phyloP scores from a whole-genome alignment of 2,329 filamentous ascomycete species.

The Aspergillus ustus region DNA sequence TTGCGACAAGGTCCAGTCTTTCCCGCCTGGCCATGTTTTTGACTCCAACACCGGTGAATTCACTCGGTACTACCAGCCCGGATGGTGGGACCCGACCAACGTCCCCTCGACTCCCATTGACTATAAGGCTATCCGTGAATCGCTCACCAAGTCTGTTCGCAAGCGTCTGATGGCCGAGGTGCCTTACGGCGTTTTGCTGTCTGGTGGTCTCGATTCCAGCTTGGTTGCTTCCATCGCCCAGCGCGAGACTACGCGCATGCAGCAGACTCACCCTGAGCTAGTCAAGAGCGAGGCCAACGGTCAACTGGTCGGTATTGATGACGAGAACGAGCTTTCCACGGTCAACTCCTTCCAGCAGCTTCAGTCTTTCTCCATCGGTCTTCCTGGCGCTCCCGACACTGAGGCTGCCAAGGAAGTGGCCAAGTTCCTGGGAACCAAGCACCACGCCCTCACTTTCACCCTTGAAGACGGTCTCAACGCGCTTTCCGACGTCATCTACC shows the following conservation, averaged over 20 bases:
- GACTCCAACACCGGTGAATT: slow-evolving; percentile 88
- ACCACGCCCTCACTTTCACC: slow-evolving; percentile 98
- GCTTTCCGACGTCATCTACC: slow-evolving; percentile 95
- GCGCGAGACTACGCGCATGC: slow-evolving; percentile 81
- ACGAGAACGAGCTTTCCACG: slow-evolving; percentile 85
- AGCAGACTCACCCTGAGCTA: slow-evolving; percentile 59
- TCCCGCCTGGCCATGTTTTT: slow-evolving; percentile 94
- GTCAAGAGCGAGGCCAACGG: slow-evolving; percentile 49
- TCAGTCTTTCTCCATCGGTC: slow-evolving; percentile 98
- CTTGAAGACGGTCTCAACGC: slow-evolving; percentile 97
- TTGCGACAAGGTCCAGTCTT: slow-evolving; percentile 92
- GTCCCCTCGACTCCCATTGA: slow-evolving; percentile 82
- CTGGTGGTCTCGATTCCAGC: slow-evolving; percentile 93
- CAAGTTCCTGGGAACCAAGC: slow-evolving; percentile 95
- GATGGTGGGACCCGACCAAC: slow-evolving; percentile 84
- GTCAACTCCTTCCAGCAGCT: slow-evolving; percentile 91
- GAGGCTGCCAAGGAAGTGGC: slow-evolving; percentile 90
- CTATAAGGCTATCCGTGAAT: slow-evolving; percentile 77
- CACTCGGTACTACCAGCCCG: slow-evolving; percentile 87
- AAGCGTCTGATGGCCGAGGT: slow-evolving; percentile 99
- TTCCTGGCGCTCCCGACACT: slow-evolving; percentile 90
- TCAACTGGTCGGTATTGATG: slow-evolving; percentile 89
- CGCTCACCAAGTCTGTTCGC: slow-evolving; percentile 86
- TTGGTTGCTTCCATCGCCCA: slow-evolving; percentile 94
- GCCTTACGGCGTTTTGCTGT: slow-evolving; percentile 93